phyloP scores from a whole-genome alignment of 1,284 basidiomycete genomes.

The Ustanciosporium gigantosporum region DNA sequence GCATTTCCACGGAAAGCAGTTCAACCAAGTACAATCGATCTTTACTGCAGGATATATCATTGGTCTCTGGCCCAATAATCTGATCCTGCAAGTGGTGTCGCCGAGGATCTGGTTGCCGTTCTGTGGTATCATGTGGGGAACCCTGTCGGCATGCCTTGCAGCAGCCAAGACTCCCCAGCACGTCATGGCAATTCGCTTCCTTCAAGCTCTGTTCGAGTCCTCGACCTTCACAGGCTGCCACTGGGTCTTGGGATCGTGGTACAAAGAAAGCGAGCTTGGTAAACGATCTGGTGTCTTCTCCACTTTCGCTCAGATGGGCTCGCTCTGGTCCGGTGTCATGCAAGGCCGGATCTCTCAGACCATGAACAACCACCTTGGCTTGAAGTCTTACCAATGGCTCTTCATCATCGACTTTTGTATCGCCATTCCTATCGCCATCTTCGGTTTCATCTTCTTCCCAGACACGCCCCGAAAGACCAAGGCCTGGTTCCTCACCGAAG shows the following conservation, averaged over 20 bases:
- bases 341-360: constrained; percentile 70
- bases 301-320: constrained; percentile 68
- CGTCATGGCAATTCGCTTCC: constrained; percentile 74
- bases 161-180: constrained; percentile 57
- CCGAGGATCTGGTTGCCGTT: constrained; percentile 46
- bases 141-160: constrained; percentile 29
- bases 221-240: constrained; percentile 64
- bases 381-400: constrained; percentile 75
- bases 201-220: constrained; percentile 74
- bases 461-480: constrained; percentile 71
- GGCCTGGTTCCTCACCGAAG: constrained; percentile 70
- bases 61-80: constrained; percentile 50
- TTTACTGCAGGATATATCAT: constrained; percentile 59
- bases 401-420: constrained; percentile 75
- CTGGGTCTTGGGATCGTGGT: constrained; percentile 76
- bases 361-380: constrained; percentile 68
- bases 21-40: constrained; percentile 67
- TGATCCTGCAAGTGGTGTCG: constrained; percentile 53
- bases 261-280: constrained; percentile 71
- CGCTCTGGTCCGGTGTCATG: constrained; percentile 70
- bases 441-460: constrained; percentile 75
- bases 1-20: constrained; percentile 71
- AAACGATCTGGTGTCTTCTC: constrained; percentile 75
- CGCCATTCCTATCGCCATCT: constrained; percentile 70
- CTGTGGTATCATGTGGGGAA: constrained; percentile 49